Evolutionary conservation across 2,329 filamentous ascomycete species (phyloP), one percentile per base, ranked within the genome.

Genomic region (Diaporthe vaccinii): DNA sequence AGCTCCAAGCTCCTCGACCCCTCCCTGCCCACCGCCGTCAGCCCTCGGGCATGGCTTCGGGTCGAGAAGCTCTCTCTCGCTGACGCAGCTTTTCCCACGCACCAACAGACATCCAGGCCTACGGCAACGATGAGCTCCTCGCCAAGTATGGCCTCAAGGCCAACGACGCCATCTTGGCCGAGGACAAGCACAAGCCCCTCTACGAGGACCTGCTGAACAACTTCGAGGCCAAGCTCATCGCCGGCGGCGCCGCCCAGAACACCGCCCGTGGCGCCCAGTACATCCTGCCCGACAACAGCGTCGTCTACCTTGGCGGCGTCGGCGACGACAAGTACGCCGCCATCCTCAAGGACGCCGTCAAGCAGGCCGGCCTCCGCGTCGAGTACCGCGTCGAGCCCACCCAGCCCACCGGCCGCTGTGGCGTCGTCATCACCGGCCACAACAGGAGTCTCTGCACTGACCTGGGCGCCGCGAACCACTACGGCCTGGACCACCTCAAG

Each of bases 111-210:
- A 99, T 99, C 85, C 96, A 98, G 87, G 97, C 93, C 81, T 81
- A 88, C 80, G 97, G 95, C 81, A 91, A 96, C 85, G 90, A 96
- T 80, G 92, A 91, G 41, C 92, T 98, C 74, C 94, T 99, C 76
- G 88, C 96, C 80, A 98, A 98, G 90, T 99, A 99, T 84, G 92
- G 88, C 76, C 90, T 99, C 82, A 98, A 99, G 90, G 90, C 93
- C 85, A 98, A 99, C 88, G 96, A 99, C 85, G 97, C 97, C 81
- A 98, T 99, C 84, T 94, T 99, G 77, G 96, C 96, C 74, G 95
- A 98, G 85, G 92, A 95, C 83, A 93, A 98, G 89, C 97, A 99
- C 87, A 89, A 93, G 83, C 91, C 90, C 61, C 91, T 99, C 82
- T 99, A 95, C 86, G 96, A 98, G 84, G 97, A 99, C 82, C 91